A percentile compares a stretch with the other conserved stretches of the same genome.
Evolutionary conservation across 2,329 filamentous ascomycete genomes (phyloP).

Genomic region (Fusarium goolgardi): DNA sequence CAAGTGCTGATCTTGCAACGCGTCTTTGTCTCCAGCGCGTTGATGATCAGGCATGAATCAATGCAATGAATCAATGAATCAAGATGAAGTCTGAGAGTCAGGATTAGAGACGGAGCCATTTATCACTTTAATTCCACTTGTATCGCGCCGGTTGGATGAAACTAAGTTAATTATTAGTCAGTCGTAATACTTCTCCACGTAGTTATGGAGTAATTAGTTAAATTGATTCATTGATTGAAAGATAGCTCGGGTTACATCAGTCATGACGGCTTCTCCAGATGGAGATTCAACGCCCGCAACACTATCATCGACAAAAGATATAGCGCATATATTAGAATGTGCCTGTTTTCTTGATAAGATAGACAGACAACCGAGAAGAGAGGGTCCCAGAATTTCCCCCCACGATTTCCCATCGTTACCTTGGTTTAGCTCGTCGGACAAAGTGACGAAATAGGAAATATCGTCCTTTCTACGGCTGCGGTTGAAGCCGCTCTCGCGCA

Average conservation of each 20-base stretch:
- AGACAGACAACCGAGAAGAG: slow-evolving; percentile 34
- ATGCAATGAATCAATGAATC: neutral
- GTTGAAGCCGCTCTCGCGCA: slow-evolving; percentile 30
- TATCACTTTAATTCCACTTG: slow-evolving; percentile 1
- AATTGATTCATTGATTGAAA: slow-evolving; percentile 10
- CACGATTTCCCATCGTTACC: slow-evolving; percentile 36
- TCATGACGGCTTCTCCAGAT: neutral
- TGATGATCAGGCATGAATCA: slow-evolving; percentile 17
- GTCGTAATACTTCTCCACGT: slow-evolving; percentile 27
- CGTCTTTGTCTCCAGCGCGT: slow-evolving; percentile 10
- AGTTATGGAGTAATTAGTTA: neutral
- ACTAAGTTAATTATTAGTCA: neutral
- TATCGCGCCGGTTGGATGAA: slow-evolving; percentile 12
- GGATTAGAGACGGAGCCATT: neutral
- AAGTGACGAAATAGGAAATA: slow-evolving; percentile 39
- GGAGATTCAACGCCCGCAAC: slow-evolving; percentile 42
- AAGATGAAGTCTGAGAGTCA: neutral
- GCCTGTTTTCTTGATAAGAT: slow-evolving; percentile 37
- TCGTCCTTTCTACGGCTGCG: slow-evolving; percentile 14
- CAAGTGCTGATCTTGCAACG: slow-evolving; percentile 32
- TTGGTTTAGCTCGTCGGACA: slow-evolving; percentile 37
- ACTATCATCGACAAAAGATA: slow-evolving; percentile 33
- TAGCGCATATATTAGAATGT: slow-evolving; percentile 17
- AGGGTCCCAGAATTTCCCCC: slow-evolving; percentile 23
- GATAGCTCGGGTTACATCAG: slow-evolving; percentile 27